Base-by-base conservation (phyloP, 179 eudicot species). In the Sideroxylon spinosum region DNA sequence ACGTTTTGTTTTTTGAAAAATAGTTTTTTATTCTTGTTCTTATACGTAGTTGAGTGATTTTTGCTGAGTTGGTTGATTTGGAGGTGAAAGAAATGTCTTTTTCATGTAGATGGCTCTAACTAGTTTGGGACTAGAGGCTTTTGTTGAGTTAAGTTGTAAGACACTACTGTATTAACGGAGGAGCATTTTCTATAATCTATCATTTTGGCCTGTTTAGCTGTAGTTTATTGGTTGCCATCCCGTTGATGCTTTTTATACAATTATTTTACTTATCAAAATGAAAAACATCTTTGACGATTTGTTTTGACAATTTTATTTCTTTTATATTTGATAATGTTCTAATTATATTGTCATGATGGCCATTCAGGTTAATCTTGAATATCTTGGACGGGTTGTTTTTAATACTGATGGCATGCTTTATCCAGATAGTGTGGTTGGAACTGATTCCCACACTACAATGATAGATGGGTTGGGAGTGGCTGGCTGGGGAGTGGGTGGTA, bases 401-500 rank as follows among this genome's bases (percentile, higher is more conserved):
- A 89, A 87, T 81, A 82, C 81, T n/a, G 86, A 87, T 12, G 91
- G 91, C 59, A 50, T 89, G 67, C 82, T 89, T 26, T 89, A 89
- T 78, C 91, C 90, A 12, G 91, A 89, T 87, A 89, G 91, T 78
- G 91, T 89, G 73, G 91, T 89, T 32, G 91, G 91, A 26, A 89
- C 91, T 53, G 91, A 89, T 77, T 89, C 91, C 61, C 91, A 89
- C 73, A 89, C 91, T 50, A 89, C 91, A n/a, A 89, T 89, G 91
- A 87, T 89, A 74, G 90, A 87, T 75, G 91, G 91, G 55, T 76
- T 89, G 73, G 90, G 91, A 70, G 91, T 89, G 81, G 88, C 91
- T 68, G 91, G 91, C 59, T 89, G 91, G 91, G 91, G 91, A 73
- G 91, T 89, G 67, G 91, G 91, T 62, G 91, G 91, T 74, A 87